Conservation (phyloP, 1,284 basidiomycete genomes). For the Hemileia vastatrix region DNA sequence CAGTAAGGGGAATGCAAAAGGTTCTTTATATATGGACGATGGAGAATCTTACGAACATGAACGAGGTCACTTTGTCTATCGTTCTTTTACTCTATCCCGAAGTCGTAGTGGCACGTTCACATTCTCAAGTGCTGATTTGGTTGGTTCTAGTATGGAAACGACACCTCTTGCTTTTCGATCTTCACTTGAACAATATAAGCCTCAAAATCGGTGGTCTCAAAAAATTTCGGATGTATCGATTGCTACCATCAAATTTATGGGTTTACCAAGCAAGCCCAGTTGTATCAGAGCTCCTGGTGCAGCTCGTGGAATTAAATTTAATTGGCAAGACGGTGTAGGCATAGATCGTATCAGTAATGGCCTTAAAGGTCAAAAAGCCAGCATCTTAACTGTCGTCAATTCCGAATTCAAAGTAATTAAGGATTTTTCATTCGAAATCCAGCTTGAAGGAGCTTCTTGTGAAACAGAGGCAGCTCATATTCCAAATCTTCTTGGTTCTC, state of each 20-base stretch:
- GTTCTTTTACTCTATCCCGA: constrained; percentile 45
- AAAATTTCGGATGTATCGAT: constrained; percentile 60
- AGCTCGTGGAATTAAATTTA: constrained; percentile 29
- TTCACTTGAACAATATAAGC: constrained; percentile 20
- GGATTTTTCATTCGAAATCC: constrained; percentile 17
- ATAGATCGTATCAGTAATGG: constrained; percentile 8
- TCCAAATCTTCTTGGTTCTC: neutral
- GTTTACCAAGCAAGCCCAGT: constrained; percentile 56
- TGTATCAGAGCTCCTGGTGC: constrained; percentile 29
- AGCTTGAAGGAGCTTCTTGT: neutral
- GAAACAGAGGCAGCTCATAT: neutral
- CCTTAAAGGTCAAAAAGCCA: constrained; percentile 14
- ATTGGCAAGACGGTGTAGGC: constrained; percentile 32
- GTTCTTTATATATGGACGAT: constrained; percentile 91
- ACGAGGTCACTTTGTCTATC: constrained; percentile 72
- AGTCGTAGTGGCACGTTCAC: constrained; percentile 56
- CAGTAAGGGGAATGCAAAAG: constrained; percentile 57
- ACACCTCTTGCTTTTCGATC: constrained; percentile 16
- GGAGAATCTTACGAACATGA: constrained; percentile 74
- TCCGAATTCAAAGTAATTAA: constrained; percentile 7
- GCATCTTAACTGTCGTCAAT: constrained; percentile 13
- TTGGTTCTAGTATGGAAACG: constrained; percentile 51
- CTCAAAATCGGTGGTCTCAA: constrained; percentile 59
- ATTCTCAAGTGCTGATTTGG: constrained; percentile 47
- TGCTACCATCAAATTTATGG: constrained; percentile 69